phyloP scores from a whole-genome alignment of 768 basidiomycete species.

The Strobilomyces dryophilus region DNA sequence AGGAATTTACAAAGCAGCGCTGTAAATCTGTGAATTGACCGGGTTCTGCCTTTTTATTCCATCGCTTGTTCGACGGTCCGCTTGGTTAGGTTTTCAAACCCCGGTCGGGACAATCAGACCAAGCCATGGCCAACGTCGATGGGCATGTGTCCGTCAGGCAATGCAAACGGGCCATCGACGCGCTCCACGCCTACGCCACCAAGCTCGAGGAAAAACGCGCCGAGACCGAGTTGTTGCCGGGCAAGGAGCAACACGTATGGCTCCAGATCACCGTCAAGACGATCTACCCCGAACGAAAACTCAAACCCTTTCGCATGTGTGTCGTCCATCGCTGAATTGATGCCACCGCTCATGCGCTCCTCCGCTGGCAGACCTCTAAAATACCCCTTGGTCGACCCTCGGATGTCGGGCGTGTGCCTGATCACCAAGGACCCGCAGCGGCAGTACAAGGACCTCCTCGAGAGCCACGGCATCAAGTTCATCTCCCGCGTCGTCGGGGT shows the following conservation, averaged over 20 bases:
- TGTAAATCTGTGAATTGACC: no score
- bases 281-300: slow-evolving; percentile 65
- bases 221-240: slow-evolving; percentile 69
- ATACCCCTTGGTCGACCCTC: slow-evolving; percentile 81
- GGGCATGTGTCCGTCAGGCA: slow-evolving; percentile 66
- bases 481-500: slow-evolving; percentile 89
- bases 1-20: no score
- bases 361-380: slow-evolving; percentile 51
- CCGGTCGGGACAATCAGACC: no score
- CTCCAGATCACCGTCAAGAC: slow-evolving; percentile 83
- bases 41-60: no score
- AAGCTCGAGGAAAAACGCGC: slow-evolving; percentile 62
- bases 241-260: slow-evolving; percentile 86
- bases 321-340: slow-evolving; percentile 25
- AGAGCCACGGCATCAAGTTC: slow-evolving; percentile 75
- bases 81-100: no score
- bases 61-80: no score
- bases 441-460: slow-evolving; percentile 92
- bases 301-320: slow-evolving; percentile 85
- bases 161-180: slow-evolving; percentile 72
- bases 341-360: not conserved
- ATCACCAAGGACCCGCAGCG: slow-evolving; percentile 96
- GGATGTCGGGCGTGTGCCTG: slow-evolving; percentile 76
- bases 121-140: slow-evolving; percentile 54
- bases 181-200: slow-evolving; percentile 67